Conservation (phyloP, 2,329 filamentous ascomycete species). For the Cladophialophora yegresii region DNA sequence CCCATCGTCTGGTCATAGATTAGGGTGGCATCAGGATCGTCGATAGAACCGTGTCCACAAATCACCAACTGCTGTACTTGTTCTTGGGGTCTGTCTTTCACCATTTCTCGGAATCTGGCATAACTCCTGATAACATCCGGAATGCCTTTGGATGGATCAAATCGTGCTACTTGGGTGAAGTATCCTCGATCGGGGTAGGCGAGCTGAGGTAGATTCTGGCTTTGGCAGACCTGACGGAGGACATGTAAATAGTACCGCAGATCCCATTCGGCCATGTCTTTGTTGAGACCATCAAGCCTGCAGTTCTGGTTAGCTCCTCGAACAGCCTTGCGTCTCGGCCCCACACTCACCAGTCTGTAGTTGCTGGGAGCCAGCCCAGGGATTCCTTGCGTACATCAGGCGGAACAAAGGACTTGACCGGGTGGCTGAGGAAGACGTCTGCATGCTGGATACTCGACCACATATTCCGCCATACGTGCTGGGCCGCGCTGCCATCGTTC, state of each 20-base stretch:
- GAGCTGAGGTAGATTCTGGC: slow-evolving; percentile 55
- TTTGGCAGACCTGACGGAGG: slow-evolving; percentile 66
- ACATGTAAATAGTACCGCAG: slow-evolving; percentile 71
- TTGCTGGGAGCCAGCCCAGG: slow-evolving; percentile 75
- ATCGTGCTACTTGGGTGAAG: slow-evolving; percentile 77
- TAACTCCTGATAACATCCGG: slow-evolving; percentile 75
- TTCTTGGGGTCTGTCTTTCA: slow-evolving; percentile 52
- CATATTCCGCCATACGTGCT: slow-evolving; percentile 73
- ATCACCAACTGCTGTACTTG: slow-evolving; percentile 72
- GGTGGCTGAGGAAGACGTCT: slow-evolving; percentile 81
- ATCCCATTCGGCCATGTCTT: slow-evolving; percentile 69
- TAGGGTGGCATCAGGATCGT: slow-evolving; percentile 73
- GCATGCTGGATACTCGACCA: slow-evolving; percentile 70
- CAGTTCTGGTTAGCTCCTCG: neutral
- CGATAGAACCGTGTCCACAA: slow-evolving; percentile 76
- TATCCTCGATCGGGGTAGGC: slow-evolving; percentile 65
- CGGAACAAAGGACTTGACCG: slow-evolving; percentile 74
- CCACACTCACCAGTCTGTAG: slow-evolving; percentile 68
- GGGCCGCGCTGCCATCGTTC: slow-evolving; percentile 64
- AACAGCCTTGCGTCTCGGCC: neutral
- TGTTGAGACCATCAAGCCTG: slow-evolving; percentile 77
- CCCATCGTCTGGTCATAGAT: slow-evolving; percentile 72
- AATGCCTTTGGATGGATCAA: slow-evolving; percentile 82
- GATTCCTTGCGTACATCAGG: slow-evolving; percentile 64
- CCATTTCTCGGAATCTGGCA: slow-evolving; percentile 67